Base-by-base conservation (phyloP, 2,329 filamentous ascomycete genomes). In the Xylariaceae sp. region DNA sequence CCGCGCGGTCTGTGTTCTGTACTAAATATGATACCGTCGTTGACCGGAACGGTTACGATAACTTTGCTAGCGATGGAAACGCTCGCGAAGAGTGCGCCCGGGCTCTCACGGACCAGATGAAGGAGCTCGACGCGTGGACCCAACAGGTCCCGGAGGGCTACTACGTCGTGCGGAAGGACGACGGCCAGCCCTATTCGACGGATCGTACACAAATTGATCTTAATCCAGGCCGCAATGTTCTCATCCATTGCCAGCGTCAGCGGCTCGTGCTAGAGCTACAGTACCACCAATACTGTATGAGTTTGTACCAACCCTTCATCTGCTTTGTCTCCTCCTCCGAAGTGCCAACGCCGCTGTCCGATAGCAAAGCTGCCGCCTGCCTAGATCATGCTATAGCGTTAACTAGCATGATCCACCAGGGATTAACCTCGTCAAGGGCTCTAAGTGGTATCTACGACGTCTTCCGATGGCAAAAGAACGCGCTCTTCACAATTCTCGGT, bases 401-500 rank as follows among this genome's bases (percentile, higher is more conserved):
- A 16, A 59, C 58, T 2, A 35, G 24, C 21, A 58, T 62, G 23
- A 47, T 57, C 16, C 50, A 62, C 30, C 48, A 56, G 18, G 33
- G 45, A 3, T 40, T 60, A 7, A 53, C 50, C 2, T 16, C 23
- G n/a, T 42, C 57, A 18, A 51, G 50, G 23, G 45, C 48, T 1
- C 48, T 62, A 2, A 44, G 21, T 24, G 60, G 60, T 11, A 32
- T 43, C 13, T 52, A 59, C 21, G 30, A 57, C 26, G 46, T 57
- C 23, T 59, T 58, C 18, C 55, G 55, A n/a, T 59, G 58, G 60
- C 60, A 60, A 35, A 57, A 60, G 40, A 55, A 43, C 36, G 55
- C 55, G 3, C 40, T 53, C 11, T 59, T 62, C 33, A 58, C 53
- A 10, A 54, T 60, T 11, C 26, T 60, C n/a, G 60, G 58, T 8